Conservation (phyloP, 805 yeast genomes). For the Kazachstania bromeliacearum region DNA sequence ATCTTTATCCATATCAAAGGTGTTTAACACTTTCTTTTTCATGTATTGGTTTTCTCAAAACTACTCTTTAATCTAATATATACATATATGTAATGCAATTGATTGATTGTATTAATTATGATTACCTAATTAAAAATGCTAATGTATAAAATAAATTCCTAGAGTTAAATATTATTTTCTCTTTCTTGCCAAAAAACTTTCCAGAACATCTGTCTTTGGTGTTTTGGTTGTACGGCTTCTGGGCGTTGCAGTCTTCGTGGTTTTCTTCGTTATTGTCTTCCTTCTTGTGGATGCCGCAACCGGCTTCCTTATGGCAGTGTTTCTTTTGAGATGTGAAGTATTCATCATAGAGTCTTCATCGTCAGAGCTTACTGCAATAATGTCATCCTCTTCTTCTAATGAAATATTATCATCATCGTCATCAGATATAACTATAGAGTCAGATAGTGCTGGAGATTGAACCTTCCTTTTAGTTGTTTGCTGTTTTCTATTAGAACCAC, state of each 20-base stretch:
- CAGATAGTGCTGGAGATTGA: not conserved
- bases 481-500: not conserved
- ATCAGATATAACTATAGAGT: conserved; percentile 3
- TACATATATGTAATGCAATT: too few relatives aligned
- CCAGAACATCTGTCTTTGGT: conserved; percentile 26
- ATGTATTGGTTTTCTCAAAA: too few relatives aligned
- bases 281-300: conserved; percentile 1
- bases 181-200: conserved; percentile 22
- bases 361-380: conserved; percentile 6
- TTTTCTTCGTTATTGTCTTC: conserved; percentile 6
- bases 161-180: conserved; percentile 11
- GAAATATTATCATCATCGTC: conserved; percentile 6
- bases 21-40: too few relatives aligned
- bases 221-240: conserved; percentile 12
- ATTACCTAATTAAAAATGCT: too few relatives aligned
- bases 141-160: too few relatives aligned
- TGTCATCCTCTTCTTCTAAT: conserved; percentile 6
- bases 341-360: too few relatives aligned
- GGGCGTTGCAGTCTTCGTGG: conserved; percentile 4
- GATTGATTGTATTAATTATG: too few relatives aligned
- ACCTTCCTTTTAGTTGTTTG: not conserved
- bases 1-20: too few relatives aligned
- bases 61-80: too few relatives aligned
- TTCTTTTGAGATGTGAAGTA: too few relatives aligned
- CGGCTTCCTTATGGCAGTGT: too few relatives aligned